Conservation (phyloP, 2,329 filamentous ascomycete genomes). For the Lecanoromycetidae sp. region DNA sequence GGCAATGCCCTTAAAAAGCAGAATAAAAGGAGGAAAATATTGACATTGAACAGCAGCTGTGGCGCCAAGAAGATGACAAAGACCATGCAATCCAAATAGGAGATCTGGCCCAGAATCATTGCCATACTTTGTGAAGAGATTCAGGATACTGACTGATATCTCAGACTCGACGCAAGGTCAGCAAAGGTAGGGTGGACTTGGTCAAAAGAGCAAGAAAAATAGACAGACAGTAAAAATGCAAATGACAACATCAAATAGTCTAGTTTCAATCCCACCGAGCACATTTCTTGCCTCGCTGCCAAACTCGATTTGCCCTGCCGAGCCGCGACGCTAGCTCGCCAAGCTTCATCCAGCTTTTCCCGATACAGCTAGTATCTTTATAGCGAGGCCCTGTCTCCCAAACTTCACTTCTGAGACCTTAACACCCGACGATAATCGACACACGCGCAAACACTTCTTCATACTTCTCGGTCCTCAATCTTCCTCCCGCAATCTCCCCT, state of each 20-base stretch:
- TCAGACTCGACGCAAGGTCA: too few species aligned
- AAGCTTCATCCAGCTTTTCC: background rate
- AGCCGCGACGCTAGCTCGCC: slow-evolving; percentile 2
- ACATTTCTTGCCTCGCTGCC: too few species aligned
- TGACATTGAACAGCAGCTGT: slow-evolving; percentile 57
- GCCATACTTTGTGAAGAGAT: too few species aligned
- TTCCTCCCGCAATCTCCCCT: background rate
- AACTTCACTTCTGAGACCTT: background rate
- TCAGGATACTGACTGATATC: too few species aligned
- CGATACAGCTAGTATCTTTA: too few species aligned
- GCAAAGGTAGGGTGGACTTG: too few species aligned
- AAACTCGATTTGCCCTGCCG: too few species aligned
- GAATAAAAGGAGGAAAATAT: slow-evolving; percentile 45
- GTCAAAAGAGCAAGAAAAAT: background rate
- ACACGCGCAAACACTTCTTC: background rate
- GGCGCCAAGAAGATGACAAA: slow-evolving; percentile 61
- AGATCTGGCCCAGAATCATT: slow-evolving; percentile 66
- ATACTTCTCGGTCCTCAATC: background rate
- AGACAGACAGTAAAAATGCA: background rate
- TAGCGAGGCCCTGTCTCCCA: background rate
- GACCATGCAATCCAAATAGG: slow-evolving; percentile 61
- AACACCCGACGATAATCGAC: slow-evolving; percentile 2
- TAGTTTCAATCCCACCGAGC: too few species aligned
- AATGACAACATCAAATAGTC: background rate
- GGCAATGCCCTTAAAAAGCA: slow-evolving; percentile 53